A percentile compares a stretch with the other conserved stretches of the same genome.
Evolutionary conservation across 257 asterid genomes (phyloP).

Genomic region (Buddleja alternifolia): DNA sequence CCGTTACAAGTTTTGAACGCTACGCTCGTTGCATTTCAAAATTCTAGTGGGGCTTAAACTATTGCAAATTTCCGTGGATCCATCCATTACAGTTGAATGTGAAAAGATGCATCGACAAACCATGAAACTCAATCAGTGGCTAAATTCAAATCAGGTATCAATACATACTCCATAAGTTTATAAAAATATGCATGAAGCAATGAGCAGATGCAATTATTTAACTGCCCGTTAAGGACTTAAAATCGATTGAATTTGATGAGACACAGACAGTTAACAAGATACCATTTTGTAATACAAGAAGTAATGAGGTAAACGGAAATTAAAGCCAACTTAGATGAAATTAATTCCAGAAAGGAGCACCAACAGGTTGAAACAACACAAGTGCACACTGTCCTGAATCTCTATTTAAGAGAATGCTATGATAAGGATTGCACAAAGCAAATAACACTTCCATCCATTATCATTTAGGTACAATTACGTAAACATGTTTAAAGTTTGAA

Average conservation of each 20-base stretch:
- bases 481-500: slow-evolving; percentile 21
- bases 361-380: slow-evolving; percentile 1
- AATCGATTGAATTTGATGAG: slow-evolving; percentile 17
- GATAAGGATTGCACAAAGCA: background rate
- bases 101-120: background rate
- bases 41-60: background rate
- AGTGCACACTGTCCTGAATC: slow-evolving; percentile 9
- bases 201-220: slow-evolving; percentile 8
- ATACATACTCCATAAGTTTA: slow-evolving; percentile 3
- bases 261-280: background rate
- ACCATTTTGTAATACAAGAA: slow-evolving; percentile 5
- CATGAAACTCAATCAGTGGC: slow-evolving; percentile 11
- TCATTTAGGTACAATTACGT: slow-evolving; percentile 15
- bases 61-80: background rate
- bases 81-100: slow-evolving; percentile 12
- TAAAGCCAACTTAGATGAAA: background rate
- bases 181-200: slow-evolving; percentile 3
- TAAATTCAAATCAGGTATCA: background rate
- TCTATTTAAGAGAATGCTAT: slow-evolving; percentile 10
- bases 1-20: background rate
- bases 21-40: slow-evolving; percentile 5
- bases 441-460: slow-evolving; percentile 11
- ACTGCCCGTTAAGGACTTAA: slow-evolving; percentile 6
- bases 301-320: background rate
- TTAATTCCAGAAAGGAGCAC: slow-evolving; percentile 2